Base-by-base conservation (phyloP, 176 grass and related monocot species). In the Metroxylon sagu region DNA sequence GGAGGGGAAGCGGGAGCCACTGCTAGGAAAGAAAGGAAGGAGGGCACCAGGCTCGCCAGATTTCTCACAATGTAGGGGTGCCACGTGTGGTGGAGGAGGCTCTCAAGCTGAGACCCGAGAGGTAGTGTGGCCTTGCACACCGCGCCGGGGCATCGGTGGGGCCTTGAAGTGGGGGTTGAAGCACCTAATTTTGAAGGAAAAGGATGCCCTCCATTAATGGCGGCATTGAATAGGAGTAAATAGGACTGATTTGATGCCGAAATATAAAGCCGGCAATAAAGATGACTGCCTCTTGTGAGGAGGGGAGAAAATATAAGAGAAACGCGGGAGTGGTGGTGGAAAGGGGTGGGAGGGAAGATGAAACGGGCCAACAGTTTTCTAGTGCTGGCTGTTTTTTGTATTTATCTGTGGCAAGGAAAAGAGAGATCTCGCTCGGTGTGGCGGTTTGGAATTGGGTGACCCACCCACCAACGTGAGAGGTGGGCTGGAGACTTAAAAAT, bases 161-260 rank as follows among this genome's bases (percentile, higher is more conserved):
- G 35, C 0, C 35, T 39, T 39, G 19, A 19, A 62, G 21, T 12
- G 12, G 1, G 15, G 29, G 27, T 29, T 68, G 48, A 23, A 50
- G 60, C 57, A 89, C 70, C 75, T 61, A 78, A 71, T 73, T 53
- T 31, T 52, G 55, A 14, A 54, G 59, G 55, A 27, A 18, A 73
- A 62, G 19, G 59, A n/a, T 39, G 59, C 28, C 27, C 60, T 73
- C 19, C 59, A 62, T 73, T 25, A 73, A 48, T 55, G 5, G n/a
- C 7, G 69, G 59, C 48, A 81, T 81, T 75, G 54, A 81, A 74
- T 78, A 77, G 70, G 5, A 23, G 53, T 74, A 25, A 68, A 70
- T 56, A 27, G 60, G 69, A 49, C 63, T 54, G 72, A 18, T 63
- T 64, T 26, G 57, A 25, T 58, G 62, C 18, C 39, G 14, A 55